Evolutionary conservation across 805 yeast genomes (phyloP), one percentile per base, ranked within the genome.

Genomic region (Candida broadrunensis): DNA sequence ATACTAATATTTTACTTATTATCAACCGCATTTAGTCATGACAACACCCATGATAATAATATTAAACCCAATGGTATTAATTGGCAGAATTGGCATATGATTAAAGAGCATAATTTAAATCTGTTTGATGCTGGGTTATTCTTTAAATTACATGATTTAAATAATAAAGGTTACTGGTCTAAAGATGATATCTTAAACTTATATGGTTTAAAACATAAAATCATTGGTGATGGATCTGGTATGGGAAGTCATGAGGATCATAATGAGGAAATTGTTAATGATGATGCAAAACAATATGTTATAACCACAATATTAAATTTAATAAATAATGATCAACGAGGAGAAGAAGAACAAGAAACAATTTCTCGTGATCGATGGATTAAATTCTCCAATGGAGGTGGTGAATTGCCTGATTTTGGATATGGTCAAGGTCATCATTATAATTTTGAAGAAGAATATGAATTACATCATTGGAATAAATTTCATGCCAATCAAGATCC

Each of bases 371-470:
- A 80, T 7, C 96, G 88, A 56, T 91, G 89, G 82, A 52, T 79
- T 33, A 65, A 63, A 12, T 90, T 77, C 60, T 73, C 77, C 7
- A 60, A 61, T 2, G 63, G 60, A 11, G 95, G 95, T 7, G 83
- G 85, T 1, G 77, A 78, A 47, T 77, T 91, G 55, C 97, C 97
- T 1, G 97, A 91, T 61, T 80, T 90, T 59, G 95, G 96, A 7
- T 81, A 83, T 44, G 98, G 97, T 23, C 90, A 88, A 6, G 96
- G 96, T 20, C 97, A 90, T 56, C 97, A 90, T 65, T 83, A 89
- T 26, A 96, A 88, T 65, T 91, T 89, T 56, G 98, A 90, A 62
- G 76, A 80, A 50, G 97, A 90, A 59, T 91, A 90, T 58, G 97
- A 91, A 60, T 82, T 87, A 42, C 97, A 90, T 60, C 98, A 90